These are phyloP conservation scores for Berberis thunbergii DNA, from an alignment of 164 flowering plant genomes.

Conservation along the genomic window DNA sequence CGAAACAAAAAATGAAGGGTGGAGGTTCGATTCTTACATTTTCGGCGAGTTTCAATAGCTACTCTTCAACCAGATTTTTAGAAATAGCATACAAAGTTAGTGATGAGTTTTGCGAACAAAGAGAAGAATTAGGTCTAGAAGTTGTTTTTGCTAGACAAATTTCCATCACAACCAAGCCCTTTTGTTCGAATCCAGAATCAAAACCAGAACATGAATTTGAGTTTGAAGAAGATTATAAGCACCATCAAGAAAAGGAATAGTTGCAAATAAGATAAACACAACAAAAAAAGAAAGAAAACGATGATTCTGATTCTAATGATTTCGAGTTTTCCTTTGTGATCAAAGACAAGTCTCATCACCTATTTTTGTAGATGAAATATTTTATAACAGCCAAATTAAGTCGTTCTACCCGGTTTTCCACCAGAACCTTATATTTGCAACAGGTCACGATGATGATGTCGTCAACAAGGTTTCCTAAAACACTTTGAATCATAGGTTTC, in stretches of 20 bases:
- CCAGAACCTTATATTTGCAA: constrained; percentile 15
- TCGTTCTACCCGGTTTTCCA: constrained; percentile 45
- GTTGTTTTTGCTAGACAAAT: background rate
- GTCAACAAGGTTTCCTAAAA: background rate
- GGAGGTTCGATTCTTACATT: constrained; percentile 1
- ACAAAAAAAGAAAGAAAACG: background rate
- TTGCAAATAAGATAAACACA: background rate
- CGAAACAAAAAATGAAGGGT: background rate
- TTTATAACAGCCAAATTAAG: constrained; percentile 54
- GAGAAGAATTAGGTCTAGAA: constrained; percentile 4
- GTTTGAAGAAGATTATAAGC: background rate
- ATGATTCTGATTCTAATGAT: constrained; percentile 21
- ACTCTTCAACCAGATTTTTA: constrained; percentile 19
- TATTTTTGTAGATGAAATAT: constrained; percentile 57
- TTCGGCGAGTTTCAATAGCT: constrained; percentile 28
- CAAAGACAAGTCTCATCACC: constrained; percentile 20
- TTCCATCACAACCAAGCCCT: too few relatives aligned
- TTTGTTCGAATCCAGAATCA: background rate
- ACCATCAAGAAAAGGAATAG: background rate
- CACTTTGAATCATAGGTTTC: constrained; percentile 16
- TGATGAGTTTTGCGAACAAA: constrained; percentile 10
- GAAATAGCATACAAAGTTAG: constrained; percentile 30
- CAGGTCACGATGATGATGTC: constrained; percentile 2
- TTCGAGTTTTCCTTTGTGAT: constrained; percentile 48
- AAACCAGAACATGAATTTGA: background rate